phyloP scores from a whole-genome alignment of 2,329 filamentous ascomycete genomes.

The Rhynchosporium graminicola region DNA sequence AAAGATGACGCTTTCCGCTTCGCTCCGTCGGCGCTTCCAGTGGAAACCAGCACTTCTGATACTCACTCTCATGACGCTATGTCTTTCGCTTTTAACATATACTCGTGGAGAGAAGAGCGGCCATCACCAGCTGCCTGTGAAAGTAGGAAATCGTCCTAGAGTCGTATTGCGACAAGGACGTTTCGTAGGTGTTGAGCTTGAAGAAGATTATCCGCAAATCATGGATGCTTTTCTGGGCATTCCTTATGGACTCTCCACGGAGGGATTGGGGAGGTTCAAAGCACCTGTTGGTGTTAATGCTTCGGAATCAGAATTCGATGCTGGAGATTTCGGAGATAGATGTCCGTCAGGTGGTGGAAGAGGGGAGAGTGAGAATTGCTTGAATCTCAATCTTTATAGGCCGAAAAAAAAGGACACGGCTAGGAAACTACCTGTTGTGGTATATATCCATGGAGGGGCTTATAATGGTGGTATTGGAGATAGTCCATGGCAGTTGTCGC shows the following conservation, averaged over 20 bases:
- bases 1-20: conserved; percentile 9
- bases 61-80: not conserved
- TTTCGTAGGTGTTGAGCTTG: conserved; percentile 30
- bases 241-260: conserved; percentile 51
- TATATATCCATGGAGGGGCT: conserved; percentile 64
- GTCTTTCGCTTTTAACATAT: conserved; percentile 7
- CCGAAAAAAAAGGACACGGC: conserved; percentile 35
- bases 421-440: conserved; percentile 49
- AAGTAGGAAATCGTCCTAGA: conserved; percentile 10
- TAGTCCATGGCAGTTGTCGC: conserved; percentile 46
- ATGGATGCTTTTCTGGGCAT: conserved; percentile 49
- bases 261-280: conserved; percentile 49
- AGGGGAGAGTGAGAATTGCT: conserved; percentile 50
- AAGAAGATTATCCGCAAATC: conserved; percentile 28
- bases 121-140: not conserved
- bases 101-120: not conserved
- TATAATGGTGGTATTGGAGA: conserved; percentile 57
- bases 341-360: conserved; percentile 30
- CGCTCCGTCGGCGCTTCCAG: conserved; percentile 2
- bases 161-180: conserved; percentile 36
- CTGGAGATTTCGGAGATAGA: conserved; percentile 40
- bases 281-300: conserved; percentile 34
- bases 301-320: conserved; percentile 40
- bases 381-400: conserved; percentile 53
- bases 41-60: not conserved